Evolutionary conservation across 495 filamentous ascomycete genomes (phyloP).

Genomic region (Daldinia decipiens): DNA sequence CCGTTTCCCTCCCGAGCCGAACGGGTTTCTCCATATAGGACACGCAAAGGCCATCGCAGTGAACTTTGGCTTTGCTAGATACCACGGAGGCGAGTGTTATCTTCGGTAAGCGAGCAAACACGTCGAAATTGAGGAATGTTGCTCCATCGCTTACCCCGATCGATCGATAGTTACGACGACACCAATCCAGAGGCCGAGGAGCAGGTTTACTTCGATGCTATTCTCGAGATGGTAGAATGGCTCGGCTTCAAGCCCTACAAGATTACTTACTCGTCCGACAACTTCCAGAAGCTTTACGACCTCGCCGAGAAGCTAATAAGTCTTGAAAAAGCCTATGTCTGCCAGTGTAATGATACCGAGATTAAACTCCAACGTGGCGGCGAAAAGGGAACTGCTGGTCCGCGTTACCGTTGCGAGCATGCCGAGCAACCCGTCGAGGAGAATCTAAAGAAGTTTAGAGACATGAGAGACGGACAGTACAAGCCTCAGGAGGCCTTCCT

Average conservation of each 20-base stretch:
- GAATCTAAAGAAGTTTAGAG: slow-evolving; percentile 83
- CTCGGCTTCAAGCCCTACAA: slow-evolving; percentile 80
- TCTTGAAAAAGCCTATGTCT: slow-evolving; percentile 61
- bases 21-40: slow-evolving; percentile 82
- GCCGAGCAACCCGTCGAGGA: slow-evolving; percentile 77
- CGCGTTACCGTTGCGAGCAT: slow-evolving; percentile 81
- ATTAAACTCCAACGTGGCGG: slow-evolving; percentile 88
- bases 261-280: slow-evolving; percentile 82
- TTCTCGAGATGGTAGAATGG: slow-evolving; percentile 83
- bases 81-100: slow-evolving; percentile 77
- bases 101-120: slow-evolving; percentile 38
- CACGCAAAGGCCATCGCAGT: slow-evolving; percentile 97
- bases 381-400: slow-evolving; percentile 66
- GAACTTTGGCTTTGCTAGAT: slow-evolving; percentile 94
- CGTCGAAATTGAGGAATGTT: slow-evolving; percentile 51
- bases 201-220: slow-evolving; percentile 79
- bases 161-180: slow-evolving; percentile 68
- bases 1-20: slow-evolving; percentile 93
- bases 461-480: slow-evolving; percentile 92
- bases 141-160: slow-evolving; percentile 60
- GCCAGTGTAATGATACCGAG: slow-evolving; percentile 67
- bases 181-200: slow-evolving; percentile 88
- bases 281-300: slow-evolving; percentile 89
- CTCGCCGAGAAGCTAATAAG: slow-evolving; percentile 84
- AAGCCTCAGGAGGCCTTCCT: slow-evolving; percentile 86